These are phyloP conservation scores for Capsella rubella DNA, from an alignment of 441 rosid genomes.

Conservation along the genomic window DNA sequence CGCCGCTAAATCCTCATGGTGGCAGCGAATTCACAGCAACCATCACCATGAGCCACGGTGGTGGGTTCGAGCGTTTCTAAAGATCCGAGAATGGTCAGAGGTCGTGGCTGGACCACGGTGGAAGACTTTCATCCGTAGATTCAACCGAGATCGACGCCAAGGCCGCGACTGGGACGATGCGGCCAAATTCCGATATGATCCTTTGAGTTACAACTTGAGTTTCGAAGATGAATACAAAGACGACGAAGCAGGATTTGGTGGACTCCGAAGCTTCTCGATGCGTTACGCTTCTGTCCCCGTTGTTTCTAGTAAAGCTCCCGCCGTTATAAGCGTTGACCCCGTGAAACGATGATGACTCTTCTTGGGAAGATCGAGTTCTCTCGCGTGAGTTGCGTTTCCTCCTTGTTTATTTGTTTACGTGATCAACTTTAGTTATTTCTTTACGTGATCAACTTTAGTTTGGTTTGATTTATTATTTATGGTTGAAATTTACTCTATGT, in stretches of 20 bases:
- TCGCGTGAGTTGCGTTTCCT: slow-evolving; percentile 23
- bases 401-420: slow-evolving; percentile 20
- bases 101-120: slow-evolving; percentile 82
- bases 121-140: slow-evolving; percentile 81
- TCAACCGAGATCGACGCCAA: slow-evolving; percentile 54
- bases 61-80: slow-evolving; percentile 38
- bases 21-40: slow-evolving; percentile 53
- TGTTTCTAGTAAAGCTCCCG: slow-evolving; percentile 17
- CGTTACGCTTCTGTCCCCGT: slow-evolving; percentile 41
- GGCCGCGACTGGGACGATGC: slow-evolving; percentile 49
- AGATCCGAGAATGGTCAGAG: slow-evolving; percentile 73
- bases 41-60: slow-evolving; percentile 26
- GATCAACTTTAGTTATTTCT: slow-evolving; percentile 16
- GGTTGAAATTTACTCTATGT: slow-evolving; percentile 12
- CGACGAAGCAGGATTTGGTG: slow-evolving; percentile 24
- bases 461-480: slow-evolving; percentile 10
- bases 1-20: slow-evolving; percentile 46
- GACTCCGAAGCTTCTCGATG: slow-evolving; percentile 37
- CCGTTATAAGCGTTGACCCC: slow-evolving; percentile 9
- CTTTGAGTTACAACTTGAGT: slow-evolving; percentile 40
- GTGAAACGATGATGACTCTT: slow-evolving; percentile 5
- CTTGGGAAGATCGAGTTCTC: background rate
- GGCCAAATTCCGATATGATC: slow-evolving; percentile 66
- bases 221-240: slow-evolving; percentile 33
- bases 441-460: slow-evolving; percentile 16